Base-by-base conservation (phyloP, 306 rosid species). In the Morella rubra region DNA sequence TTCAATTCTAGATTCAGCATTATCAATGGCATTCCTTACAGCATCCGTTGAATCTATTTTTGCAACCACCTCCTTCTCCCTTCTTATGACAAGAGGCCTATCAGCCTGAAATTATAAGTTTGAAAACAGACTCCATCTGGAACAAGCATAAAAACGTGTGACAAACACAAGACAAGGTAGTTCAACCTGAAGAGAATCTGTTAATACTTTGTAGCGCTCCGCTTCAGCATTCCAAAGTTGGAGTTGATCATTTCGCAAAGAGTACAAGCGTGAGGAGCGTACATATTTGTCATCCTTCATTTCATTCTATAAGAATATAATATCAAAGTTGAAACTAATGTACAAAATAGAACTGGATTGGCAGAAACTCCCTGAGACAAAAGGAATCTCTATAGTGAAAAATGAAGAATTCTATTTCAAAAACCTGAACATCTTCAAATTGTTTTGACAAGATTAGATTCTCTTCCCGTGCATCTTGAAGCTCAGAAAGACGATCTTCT, bases 401-500 rank as follows among this genome's bases (percentile, higher is more conserved):
- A 24, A 70, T 6, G n/a, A 53, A 77, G 42, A 76, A 54, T 5
- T 18, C 42, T 79, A 84, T 73, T 18, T 45, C 69, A 76, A 69
- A 74, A 75, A 95, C 99, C 99, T 92, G 93, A 83, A 92, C 87
- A 75, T 89, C 97, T 82, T 90, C 90, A 80, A 95, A 76, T 80
- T 85, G 90, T 76, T 91, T 88, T 67, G 92, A 80, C 88, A 95
- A 85, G 54, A 80, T 76, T 71, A 67, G 69, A 85, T 90, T 90
- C 62, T 88, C 93, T 76, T 91, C 92, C 52, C 37, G 83, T 53
- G 97, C 90, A 72, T 95, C 97, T 81, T 87, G 85, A 79, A 89
- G 90, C 91, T 95, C 96, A 64, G 91, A 88, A 77, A 86, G 90
- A 52, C 97, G 97, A 77, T 85, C 88, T 24, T 91, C 86, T 27